phyloP scores from a whole-genome alignment of 1,139 yeast genomes.

The Taphrina pruni region DNA sequence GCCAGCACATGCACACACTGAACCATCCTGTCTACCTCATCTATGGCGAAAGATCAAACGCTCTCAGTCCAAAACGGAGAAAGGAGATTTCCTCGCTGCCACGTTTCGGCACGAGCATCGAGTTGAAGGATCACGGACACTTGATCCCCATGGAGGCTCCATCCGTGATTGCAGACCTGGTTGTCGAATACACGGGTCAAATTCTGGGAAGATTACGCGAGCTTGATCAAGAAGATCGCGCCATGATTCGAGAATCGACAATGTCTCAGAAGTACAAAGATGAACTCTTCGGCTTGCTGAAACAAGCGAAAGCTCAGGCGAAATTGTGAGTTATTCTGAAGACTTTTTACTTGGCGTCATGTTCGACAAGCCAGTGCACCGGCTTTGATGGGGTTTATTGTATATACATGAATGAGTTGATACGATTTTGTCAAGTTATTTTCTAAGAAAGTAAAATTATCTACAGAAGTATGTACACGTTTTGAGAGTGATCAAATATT shows the following conservation, averaged over 20 bases:
- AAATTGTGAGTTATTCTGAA: background rate
- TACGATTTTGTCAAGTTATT: background rate
- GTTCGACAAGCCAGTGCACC: too few relatives aligned
- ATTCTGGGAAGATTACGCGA: background rate
- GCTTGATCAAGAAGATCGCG: conserved; percentile 2
- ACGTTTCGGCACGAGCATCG: conserved; percentile 28
- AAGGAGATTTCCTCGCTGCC: background rate
- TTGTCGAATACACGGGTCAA: conserved; percentile 2
- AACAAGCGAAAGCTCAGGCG: conserved; percentile 6
- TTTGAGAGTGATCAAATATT: background rate
- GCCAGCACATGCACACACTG: conserved; percentile 31
- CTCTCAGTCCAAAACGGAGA: background rate
- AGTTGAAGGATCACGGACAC: conserved; percentile 40
- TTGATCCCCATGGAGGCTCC: conserved; percentile 43
- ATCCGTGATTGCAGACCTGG: conserved; percentile 4
- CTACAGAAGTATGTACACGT: background rate
- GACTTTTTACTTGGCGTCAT: too few relatives aligned
- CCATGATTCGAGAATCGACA: background rate
- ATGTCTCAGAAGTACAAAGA: conserved; percentile 18
- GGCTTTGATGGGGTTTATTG: too few relatives aligned
- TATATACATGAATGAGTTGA: too few relatives aligned
- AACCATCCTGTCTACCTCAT: conserved; percentile 40
- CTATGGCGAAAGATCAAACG: conserved; percentile 37
- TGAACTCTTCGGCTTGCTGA: background rate
- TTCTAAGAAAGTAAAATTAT: too few relatives aligned